Percentiles rank a stretch among this genome's conserved stretches.
These are phyloP conservation scores for Saccharomycopsis hybrid DNA, from an alignment of 1,139 yeast species.

Conservation along the genomic window DNA sequence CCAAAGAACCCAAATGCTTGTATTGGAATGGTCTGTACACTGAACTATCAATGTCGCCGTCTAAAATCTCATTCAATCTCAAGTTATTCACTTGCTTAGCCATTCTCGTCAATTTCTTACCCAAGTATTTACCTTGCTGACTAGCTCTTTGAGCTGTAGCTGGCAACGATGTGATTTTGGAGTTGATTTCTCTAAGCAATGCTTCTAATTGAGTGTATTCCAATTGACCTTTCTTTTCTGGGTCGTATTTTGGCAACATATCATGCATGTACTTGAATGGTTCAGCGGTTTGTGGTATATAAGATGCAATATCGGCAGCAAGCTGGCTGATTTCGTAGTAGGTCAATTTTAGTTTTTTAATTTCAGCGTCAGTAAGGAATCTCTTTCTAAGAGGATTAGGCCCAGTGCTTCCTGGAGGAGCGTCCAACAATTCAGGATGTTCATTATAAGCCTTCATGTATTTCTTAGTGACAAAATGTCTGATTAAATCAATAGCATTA, in stretches of 20 bases:
- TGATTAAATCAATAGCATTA: constrained; percentile 42
- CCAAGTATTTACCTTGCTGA: constrained; percentile 86
- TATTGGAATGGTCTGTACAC: constrained; percentile 50
- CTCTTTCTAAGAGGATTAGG: constrained; percentile 19
- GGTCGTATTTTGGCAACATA: constrained; percentile 44
- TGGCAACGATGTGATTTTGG: constrained; percentile 60
- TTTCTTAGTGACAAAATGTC: constrained; percentile 35
- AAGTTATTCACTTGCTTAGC: constrained; percentile 49
- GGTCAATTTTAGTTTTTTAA: constrained; percentile 37
- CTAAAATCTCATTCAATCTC: constrained; percentile 28
- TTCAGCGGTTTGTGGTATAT: constrained; percentile 53
- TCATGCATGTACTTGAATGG: constrained; percentile 45
- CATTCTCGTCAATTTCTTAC: constrained; percentile 60
- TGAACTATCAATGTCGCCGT: constrained; percentile 36
- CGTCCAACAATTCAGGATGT: background rate
- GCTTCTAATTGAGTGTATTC: constrained; percentile 42
- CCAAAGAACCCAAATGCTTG: constrained; percentile 66
- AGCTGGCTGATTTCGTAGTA: constrained; percentile 41
- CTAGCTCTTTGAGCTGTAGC: constrained; percentile 98
- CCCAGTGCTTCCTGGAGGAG: background rate
- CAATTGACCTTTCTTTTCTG: constrained; percentile 39
- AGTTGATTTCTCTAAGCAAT: constrained; percentile 46
- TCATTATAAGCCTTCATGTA: constrained; percentile 27
- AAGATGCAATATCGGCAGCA: constrained; percentile 39
- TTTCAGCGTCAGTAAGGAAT: constrained; percentile 35